phyloP scores from a whole-genome alignment of 2,329 filamentous ascomycete species.

The Diaporthe nobilis region DNA sequence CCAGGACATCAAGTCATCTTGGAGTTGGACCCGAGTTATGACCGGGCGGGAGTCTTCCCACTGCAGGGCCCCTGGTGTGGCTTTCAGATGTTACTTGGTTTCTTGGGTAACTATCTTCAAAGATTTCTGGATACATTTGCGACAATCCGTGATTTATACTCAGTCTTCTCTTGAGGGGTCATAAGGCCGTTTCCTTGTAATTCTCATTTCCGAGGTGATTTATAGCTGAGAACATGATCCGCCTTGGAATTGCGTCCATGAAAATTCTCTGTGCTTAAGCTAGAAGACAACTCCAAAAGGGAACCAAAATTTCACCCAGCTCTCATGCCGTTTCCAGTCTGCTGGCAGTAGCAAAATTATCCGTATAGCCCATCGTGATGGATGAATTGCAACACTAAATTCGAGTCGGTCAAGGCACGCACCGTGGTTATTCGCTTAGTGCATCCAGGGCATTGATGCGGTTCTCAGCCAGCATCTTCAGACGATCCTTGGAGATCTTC shows the following conservation, averaged over 20 bases:
- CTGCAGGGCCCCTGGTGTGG: not conserved
- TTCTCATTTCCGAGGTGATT: not conserved
- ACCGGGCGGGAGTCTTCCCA: no score
- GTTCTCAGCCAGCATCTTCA: constrained; percentile 53
- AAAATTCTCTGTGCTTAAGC: not conserved
- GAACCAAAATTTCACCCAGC: not conserved
- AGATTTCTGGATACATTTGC: not conserved
- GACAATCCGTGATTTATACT: not conserved
- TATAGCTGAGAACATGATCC: not conserved
- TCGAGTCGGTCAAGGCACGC: no score
- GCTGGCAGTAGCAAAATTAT: no score
- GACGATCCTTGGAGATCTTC: constrained; percentile 48
- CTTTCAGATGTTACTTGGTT: not conserved
- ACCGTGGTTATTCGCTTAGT: not conserved
- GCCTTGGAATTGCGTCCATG: not conserved
- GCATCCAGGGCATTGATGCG: constrained; percentile 44
- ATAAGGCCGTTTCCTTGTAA: not conserved
- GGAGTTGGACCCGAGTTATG: not conserved
- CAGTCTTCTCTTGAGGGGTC: not conserved
- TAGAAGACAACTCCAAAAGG: not conserved
- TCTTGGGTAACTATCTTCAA: rapidly evolving
- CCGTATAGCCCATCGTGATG: not conserved
- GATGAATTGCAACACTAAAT: not conserved
- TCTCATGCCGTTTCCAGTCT: not conserved
- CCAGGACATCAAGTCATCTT: no score